Evolutionary conservation across 495 filamentous ascomycete genomes (phyloP).

Genomic region (Mytilinidion resinicola): DNA sequence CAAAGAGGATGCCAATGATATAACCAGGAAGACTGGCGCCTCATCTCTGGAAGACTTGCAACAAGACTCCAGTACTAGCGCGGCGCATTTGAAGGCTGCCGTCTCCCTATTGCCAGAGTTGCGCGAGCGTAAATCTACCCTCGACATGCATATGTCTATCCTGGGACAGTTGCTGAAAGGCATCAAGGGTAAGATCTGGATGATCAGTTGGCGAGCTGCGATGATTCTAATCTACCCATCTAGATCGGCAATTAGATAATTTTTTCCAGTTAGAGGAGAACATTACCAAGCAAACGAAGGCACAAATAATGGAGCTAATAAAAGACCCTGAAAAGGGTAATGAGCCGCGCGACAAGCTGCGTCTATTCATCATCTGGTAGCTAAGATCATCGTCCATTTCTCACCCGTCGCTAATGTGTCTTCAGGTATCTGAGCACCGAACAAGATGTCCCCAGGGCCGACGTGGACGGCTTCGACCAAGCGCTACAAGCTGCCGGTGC

Average conservation of each 20-base stretch:
- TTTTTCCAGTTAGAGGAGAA: constrained; percentile 95
- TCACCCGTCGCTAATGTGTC: not conserved
- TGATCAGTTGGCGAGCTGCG: not conserved
- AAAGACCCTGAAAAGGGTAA: constrained; percentile 75
- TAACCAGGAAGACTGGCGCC: constrained; percentile 91
- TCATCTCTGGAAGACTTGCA: constrained; percentile 90
- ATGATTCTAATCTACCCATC: not conserved
- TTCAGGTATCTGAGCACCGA: constrained; percentile 68
- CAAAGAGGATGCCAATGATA: constrained; percentile 89
- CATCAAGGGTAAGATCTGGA: constrained; percentile 52
- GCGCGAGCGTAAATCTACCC: constrained; percentile 67
- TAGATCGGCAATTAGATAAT: constrained; percentile 84
- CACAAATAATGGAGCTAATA: constrained; percentile 82
- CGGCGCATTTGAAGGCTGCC: constrained; percentile 90
- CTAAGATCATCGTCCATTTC: not conserved
- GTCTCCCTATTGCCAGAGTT: constrained; percentile 90
- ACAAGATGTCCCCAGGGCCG: constrained; percentile 71
- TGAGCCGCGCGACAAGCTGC: constrained; percentile 78
- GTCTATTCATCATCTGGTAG: constrained; percentile 89
- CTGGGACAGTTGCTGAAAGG: constrained; percentile 77
- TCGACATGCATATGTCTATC: constrained; percentile 99
- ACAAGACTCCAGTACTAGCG: constrained; percentile 78
- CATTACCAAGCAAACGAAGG: constrained; percentile 85
- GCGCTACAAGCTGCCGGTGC: constrained; percentile 69
- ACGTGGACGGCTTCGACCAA: constrained; percentile 84